phyloP scores from a whole-genome alignment of 441 rosid species.

The Brassica hybrid region DNA sequence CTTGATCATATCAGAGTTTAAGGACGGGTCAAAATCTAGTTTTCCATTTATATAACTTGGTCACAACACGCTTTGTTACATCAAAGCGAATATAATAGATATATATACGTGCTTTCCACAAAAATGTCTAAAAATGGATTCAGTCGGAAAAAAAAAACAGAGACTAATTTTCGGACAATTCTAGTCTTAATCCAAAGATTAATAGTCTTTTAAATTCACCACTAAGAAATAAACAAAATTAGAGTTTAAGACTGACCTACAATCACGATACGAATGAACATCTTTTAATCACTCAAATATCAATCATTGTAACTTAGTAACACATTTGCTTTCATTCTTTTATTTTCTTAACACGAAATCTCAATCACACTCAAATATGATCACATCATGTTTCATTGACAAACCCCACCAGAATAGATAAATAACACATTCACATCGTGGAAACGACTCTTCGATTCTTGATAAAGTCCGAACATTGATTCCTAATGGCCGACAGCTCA shows the following conservation, averaged over 20 bases:
- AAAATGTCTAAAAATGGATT: not conserved
- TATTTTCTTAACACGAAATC: not conserved
- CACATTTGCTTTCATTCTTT: slow-evolving; percentile 12
- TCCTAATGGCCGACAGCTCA: slow-evolving; percentile 58
- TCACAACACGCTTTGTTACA: slow-evolving; percentile 14
- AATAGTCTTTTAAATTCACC: not conserved
- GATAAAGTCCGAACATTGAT: slow-evolving; percentile 47
- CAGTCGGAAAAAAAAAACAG: not conserved
- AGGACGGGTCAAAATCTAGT: too few species aligned
- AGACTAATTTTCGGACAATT: not conserved
- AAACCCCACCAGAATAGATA: not conserved
- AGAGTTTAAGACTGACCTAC: not conserved
- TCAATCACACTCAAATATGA: slow-evolving; percentile 20
- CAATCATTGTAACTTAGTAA: slow-evolving; percentile 1
- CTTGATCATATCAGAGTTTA: too few species aligned
- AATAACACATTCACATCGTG: slow-evolving; percentile 20
- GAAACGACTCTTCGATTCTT: slow-evolving; percentile 16
- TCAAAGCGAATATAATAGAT: not conserved
- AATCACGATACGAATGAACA: not conserved
- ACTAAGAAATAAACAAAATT: not conserved
- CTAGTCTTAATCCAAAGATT: too few species aligned
- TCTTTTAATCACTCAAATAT: not conserved
- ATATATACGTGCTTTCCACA: slow-evolving; percentile 39
- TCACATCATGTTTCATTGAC: slow-evolving; percentile 23
- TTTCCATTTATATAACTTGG: not conserved